Evolutionary conservation across 768 basidiomycete species (phyloP).

Genomic region (Dictyophora rubrovolvata): DNA sequence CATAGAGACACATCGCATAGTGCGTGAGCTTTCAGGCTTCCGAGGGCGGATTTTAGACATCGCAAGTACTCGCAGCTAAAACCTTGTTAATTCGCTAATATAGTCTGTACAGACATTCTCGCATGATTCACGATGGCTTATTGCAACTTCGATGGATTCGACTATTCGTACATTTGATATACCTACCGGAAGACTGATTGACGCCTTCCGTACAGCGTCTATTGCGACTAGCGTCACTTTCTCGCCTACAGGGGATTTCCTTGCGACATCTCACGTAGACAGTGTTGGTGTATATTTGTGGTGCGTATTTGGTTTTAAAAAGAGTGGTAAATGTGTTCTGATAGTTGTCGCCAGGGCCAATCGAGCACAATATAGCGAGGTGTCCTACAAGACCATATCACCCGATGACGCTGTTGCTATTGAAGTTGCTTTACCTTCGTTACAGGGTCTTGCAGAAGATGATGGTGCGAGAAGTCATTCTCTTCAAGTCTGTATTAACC

Average conservation of each 20-base stretch:
- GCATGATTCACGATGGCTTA: constrained; percentile 89
- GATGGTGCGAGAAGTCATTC: constrained; percentile 41
- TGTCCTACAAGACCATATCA: constrained; percentile 68
- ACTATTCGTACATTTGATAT: constrained; percentile 92
- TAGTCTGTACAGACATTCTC: constrained; percentile 66
- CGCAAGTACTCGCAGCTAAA: constrained; percentile 34
- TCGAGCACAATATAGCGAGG: constrained; percentile 83
- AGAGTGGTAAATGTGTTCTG: background rate
- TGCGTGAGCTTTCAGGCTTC: constrained; percentile 83
- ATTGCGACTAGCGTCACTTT: constrained; percentile 86
- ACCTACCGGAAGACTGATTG: constrained; percentile 85
- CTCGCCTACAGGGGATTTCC: constrained; percentile 91
- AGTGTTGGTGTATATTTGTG: constrained; percentile 94
- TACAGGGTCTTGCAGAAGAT: constrained; percentile 76
- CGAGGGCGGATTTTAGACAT: constrained; percentile 81
- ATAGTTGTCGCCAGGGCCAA: constrained; percentile 59
- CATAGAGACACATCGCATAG: constrained; percentile 78
- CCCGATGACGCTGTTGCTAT: constrained; percentile 59
- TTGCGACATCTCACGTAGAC: constrained; percentile 91
- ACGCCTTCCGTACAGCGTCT: constrained; percentile 80
- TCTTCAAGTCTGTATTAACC: constrained; percentile 18
- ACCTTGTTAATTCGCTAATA: constrained; percentile 1
- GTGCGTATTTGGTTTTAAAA: constrained; percentile 28
- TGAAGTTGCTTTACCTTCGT: constrained; percentile 66
- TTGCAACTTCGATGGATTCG: constrained; percentile 81